Percentiles rank a stretch among this genome's conserved stretches.
These are phyloP conservation scores for Tetradesmus obliquus DNA, from an alignment of 139 green algal genomes.

Conservation along the genomic window DNA sequence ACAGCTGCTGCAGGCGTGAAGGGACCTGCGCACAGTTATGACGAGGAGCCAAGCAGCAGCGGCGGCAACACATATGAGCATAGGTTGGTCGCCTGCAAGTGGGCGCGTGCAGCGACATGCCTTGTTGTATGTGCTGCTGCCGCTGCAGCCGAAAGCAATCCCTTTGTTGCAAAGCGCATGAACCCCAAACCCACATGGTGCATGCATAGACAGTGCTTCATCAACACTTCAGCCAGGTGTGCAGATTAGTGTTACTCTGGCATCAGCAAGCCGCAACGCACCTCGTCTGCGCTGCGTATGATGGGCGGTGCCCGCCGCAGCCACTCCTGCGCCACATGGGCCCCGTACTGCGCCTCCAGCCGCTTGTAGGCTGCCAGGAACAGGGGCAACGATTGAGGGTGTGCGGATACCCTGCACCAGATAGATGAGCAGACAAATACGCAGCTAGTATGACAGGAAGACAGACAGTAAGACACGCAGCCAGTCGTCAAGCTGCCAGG, in stretches of 20 bases:
- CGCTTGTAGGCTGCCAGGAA: neutral
- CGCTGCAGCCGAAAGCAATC: too few relatives aligned
- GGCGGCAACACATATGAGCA: neutral
- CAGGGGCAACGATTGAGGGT: neutral
- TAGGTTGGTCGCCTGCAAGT: neutral
- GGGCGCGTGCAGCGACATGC: neutral
- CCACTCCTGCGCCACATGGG: neutral
- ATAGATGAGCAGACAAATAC: neutral
- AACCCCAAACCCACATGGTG: neutral
- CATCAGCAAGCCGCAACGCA: too few relatives aligned
- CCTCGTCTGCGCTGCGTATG: slow-evolving; percentile 22
- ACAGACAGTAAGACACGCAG: too few relatives aligned
- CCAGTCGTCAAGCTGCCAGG: too few relatives aligned
- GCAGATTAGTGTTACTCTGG: too few relatives aligned
- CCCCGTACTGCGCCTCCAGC: neutral
- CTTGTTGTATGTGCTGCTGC: neutral
- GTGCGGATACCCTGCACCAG: neutral
- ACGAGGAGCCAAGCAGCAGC: neutral
- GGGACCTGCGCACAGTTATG: too few relatives aligned
- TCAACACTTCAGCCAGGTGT: too few relatives aligned
- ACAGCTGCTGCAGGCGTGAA: neutral
- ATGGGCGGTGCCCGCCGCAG: neutral
- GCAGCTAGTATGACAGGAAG: neutral
- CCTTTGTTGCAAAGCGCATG: too few relatives aligned
- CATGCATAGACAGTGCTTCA: too few relatives aligned